Conservation (phyloP, 2,329 filamentous ascomycete genomes). For the Lasiodiplodia gonubiensis region DNA sequence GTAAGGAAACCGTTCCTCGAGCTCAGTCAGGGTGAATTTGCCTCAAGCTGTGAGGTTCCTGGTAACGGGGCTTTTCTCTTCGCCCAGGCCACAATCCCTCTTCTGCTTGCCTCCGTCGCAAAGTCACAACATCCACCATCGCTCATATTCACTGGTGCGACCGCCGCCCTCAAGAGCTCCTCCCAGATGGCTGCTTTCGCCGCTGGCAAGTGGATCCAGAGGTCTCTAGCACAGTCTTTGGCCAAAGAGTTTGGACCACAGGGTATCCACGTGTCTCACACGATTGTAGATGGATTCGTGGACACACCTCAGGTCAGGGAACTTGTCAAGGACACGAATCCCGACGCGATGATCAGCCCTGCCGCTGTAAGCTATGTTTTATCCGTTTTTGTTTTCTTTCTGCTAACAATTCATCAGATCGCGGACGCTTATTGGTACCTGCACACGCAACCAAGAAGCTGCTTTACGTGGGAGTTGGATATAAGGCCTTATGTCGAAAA, state of each 20-base stretch:
- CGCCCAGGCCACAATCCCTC: constrained; percentile 71
- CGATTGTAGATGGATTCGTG: constrained; percentile 84
- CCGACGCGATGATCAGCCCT: constrained; percentile 73
- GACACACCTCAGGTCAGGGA: constrained; percentile 75
- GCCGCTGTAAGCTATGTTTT: constrained; percentile 66
- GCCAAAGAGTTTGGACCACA: constrained; percentile 83
- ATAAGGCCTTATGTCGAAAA: constrained; percentile 82
- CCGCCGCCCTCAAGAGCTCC: constrained; percentile 76
- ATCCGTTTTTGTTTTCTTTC: constrained; percentile 3
- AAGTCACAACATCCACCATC: constrained; percentile 70
- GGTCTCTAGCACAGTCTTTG: constrained; percentile 75
- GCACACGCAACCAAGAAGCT: constrained; percentile 78
- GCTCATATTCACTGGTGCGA: constrained; percentile 86
- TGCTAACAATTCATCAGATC: constrained; percentile 61
- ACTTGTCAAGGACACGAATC: constrained; percentile 59
- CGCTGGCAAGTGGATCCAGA: constrained; percentile 77
- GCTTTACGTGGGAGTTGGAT: constrained; percentile 83
- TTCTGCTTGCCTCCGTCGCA: constrained; percentile 59
- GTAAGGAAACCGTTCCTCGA: constrained; percentile 66
- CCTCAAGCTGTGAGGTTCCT: constrained; percentile 53
- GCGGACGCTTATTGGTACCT: constrained; percentile 85
- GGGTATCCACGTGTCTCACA: constrained; percentile 82
- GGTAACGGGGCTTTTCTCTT: constrained; percentile 74
- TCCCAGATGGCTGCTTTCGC: constrained; percentile 74
- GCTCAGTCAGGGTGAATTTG: constrained; percentile 63